These are phyloP conservation scores for Coemansia sp. DNA, from an alignment of 192 early-diverging fungal species.

Conservation along the genomic window DNA sequence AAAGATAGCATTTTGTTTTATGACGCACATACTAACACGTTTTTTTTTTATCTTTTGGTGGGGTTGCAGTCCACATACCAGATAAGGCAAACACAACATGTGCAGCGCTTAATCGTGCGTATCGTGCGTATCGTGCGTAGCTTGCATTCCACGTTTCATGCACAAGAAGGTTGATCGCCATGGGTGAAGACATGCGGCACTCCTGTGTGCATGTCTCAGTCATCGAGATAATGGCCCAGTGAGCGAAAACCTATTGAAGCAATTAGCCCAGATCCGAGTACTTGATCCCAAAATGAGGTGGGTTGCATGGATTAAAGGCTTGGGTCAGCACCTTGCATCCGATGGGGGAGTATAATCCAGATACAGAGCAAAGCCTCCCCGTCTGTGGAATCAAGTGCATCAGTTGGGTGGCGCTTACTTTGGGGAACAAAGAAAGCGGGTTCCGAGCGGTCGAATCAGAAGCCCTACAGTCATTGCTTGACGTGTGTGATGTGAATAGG, in stretches of 20 bases:
- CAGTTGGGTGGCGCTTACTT: neutral
- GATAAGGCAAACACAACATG: slow-evolving; percentile 7
- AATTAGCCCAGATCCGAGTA: neutral
- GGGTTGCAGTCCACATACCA: neutral
- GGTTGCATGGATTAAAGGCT: neutral
- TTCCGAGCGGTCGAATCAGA: slow-evolving; percentile 4
- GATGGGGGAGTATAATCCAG: neutral
- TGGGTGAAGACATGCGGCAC: neutral
- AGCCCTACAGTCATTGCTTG: neutral
- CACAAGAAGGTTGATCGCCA: neutral
- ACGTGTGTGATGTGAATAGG: neutral
- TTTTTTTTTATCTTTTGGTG: neutral
- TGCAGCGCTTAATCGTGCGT: slow-evolving; percentile 1
- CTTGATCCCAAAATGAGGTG: neutral
- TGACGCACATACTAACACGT: neutral
- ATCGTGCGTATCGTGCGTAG: neutral
- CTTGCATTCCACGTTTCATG: neutral
- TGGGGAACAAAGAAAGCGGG: neutral
- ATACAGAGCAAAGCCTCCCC: neutral
- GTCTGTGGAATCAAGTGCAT: neutral
- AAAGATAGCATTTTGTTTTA: neutral
- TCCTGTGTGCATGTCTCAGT: neutral
- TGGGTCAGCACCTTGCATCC: neutral
- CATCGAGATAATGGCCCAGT: neutral
- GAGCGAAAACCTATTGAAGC: neutral